Evolutionary conservation across 2,329 filamentous ascomycete genomes (phyloP).

Genomic region (Pseudogymnoascus sp.): DNA sequence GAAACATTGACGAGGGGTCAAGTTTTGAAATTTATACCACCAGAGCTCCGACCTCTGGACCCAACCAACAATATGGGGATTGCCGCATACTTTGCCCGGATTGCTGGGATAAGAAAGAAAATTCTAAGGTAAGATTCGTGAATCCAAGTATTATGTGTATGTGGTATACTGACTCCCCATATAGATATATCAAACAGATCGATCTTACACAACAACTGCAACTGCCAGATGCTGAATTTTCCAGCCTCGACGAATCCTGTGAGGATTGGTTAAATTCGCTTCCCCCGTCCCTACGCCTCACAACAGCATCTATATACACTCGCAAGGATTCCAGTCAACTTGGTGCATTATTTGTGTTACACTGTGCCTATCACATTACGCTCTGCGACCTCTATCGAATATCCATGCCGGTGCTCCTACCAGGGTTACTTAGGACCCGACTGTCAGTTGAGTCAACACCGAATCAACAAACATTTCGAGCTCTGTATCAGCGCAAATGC

Average conservation of each 20-base stretch:
- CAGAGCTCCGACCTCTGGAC: neutral
- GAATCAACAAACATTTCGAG: constrained; percentile 34
- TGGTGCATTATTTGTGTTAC: constrained; percentile 38
- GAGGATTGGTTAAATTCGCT: constrained; percentile 37
- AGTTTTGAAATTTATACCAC: constrained; percentile 17
- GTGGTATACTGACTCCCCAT: neutral
- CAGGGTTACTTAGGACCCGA: constrained; percentile 36
- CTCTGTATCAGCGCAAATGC: constrained; percentile 2
- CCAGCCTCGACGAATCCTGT: constrained; percentile 35
- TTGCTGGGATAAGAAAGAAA: constrained; percentile 6
- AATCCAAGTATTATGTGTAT: neutral
- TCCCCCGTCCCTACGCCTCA: constrained; percentile 39
- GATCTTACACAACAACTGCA: constrained; percentile 37
- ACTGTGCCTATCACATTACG: constrained; percentile 43
- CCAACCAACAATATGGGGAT: constrained; percentile 1
- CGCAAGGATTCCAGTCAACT: constrained; percentile 42
- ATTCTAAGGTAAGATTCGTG: neutral
- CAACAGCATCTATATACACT: constrained; percentile 39
- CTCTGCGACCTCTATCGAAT: constrained; percentile 41
- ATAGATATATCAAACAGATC: constrained; percentile 36
- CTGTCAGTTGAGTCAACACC: constrained; percentile 33
- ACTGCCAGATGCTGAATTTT: constrained; percentile 39
- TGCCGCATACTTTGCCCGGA: constrained; percentile 1
- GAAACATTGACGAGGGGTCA: constrained; percentile 23
- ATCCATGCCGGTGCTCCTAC: constrained; percentile 39